phyloP scores from a whole-genome alignment of 305 asterid species.

The Andrographis paniculata region DNA sequence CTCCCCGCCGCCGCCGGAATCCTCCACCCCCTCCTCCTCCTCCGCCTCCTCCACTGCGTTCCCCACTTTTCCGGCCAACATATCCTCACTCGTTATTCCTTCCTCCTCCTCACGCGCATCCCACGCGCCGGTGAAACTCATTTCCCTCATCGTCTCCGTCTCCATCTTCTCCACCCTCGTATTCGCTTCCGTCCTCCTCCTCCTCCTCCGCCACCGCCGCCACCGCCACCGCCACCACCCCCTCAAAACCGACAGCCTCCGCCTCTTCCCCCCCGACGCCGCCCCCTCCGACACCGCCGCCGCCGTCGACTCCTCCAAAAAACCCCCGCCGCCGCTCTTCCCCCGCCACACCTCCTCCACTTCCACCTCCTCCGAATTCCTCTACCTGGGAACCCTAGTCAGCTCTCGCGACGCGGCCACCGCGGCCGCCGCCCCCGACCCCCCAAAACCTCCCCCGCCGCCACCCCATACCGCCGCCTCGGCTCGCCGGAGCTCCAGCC shows the following conservation, averaged over 20 bases:
- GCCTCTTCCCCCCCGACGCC: conserved; percentile 29
- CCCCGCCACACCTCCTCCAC: conserved; percentile 48
- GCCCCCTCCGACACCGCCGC: conserved; percentile 49
- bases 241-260: conserved; percentile 12
- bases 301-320: conserved; percentile 13
- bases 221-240: conserved; percentile 12
- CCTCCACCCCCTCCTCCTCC: conserved; percentile 53
- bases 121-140: too few species aligned
- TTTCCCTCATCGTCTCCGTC: conserved; percentile 31
- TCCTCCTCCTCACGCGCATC: conserved; percentile 51
- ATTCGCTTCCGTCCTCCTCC: conserved; percentile 38
- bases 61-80: conserved; percentile 69
- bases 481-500: conserved; percentile 94
- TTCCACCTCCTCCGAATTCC: conserved; percentile 75
- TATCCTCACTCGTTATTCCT: conserved; percentile 44
- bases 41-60: conserved; percentile 45
- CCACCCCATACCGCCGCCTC: conserved; percentile 21
- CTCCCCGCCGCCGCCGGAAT: conserved; percentile 57
- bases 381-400: conserved; percentile 82
- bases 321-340: conserved; percentile 5
- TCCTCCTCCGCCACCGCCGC: conserved; percentile 41
- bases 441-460: conserved; percentile 6
- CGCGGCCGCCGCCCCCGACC: neutral
- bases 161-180: conserved; percentile 30
- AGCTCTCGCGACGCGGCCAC: conserved; percentile 30